phyloP scores from a whole-genome alignment of 1,284 basidiomycete genomes.

The Cerioporus squamosus region DNA sequence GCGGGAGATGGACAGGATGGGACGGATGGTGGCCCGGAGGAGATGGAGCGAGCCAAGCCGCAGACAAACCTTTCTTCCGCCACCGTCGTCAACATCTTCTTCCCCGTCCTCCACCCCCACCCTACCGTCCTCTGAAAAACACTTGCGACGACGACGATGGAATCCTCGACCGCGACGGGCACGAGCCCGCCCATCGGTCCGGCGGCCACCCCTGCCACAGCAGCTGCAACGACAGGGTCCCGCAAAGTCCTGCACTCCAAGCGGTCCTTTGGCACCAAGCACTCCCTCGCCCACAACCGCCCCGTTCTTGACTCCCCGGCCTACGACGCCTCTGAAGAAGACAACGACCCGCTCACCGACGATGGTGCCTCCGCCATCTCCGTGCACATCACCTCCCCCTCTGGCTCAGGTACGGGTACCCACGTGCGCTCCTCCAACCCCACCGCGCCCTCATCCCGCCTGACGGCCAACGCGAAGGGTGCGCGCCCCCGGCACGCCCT shows the following conservation, averaged over 20 bases:
- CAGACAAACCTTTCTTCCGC: not conserved
- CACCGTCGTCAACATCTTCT: not conserved
- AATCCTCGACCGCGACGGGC: constrained; percentile 10
- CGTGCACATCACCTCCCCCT: constrained; percentile 38
- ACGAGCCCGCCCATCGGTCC: constrained; percentile 4
- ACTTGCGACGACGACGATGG: constrained; percentile 9
- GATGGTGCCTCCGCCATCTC: constrained; percentile 63
- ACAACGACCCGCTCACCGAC: constrained; percentile 82
- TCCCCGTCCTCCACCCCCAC: not conserved
- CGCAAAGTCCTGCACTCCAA: constrained; percentile 61
- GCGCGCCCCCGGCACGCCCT: constrained; percentile 23
- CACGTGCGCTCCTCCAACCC: constrained; percentile 25
- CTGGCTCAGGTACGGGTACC: constrained; percentile 19
- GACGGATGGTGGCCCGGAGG: not conserved
- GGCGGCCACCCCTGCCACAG: not conserved
- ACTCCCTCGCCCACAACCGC: constrained; percentile 42
- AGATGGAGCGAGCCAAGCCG: not conserved
- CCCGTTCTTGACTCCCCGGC: constrained; percentile 65
- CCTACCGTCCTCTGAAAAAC: not conserved
- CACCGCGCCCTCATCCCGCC: constrained; percentile 18
- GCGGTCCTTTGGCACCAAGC: constrained; percentile 62
- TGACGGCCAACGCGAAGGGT: not conserved
- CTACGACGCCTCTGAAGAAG: constrained; percentile 83
- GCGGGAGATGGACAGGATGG: not conserved
- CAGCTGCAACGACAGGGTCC: constrained; percentile 4